phyloP scores from a whole-genome alignment of 257 asterid genomes.

The Nicotiana otophora region DNA sequence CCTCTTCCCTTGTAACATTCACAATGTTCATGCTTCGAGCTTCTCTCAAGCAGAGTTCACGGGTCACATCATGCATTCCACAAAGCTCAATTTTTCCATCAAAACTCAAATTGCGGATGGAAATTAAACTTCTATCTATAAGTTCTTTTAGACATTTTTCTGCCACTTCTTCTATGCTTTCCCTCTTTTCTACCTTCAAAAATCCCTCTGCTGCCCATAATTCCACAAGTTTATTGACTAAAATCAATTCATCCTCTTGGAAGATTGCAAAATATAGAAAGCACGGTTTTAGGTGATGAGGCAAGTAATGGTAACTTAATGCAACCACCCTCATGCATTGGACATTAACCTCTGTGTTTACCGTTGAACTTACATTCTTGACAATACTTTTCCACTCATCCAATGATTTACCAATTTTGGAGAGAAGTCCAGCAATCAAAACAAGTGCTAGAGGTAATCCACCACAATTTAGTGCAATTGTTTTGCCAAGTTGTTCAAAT shows the following conservation, averaged over 20 bases:
- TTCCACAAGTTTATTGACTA: constrained; percentile 3
- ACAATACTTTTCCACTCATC: constrained; percentile 1
- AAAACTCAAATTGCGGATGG: not conserved
- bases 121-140: not conserved
- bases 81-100: constrained; percentile 3
- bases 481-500: not conserved
- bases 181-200: not conserved
- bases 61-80: constrained; percentile 9
- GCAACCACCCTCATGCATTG: not conserved
- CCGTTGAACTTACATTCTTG: not conserved
- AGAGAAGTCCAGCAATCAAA: not conserved
- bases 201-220: constrained; percentile 21
- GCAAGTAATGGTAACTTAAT: constrained; percentile 13
- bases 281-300: constrained; percentile 11
- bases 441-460: constrained; percentile 8
- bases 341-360: not conserved
- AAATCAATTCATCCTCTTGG: not conserved
- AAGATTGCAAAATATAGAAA: constrained; percentile 5
- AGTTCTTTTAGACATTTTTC: not conserved
- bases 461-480: constrained; percentile 7
- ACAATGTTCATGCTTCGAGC: not conserved
- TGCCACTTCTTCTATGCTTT: not conserved
- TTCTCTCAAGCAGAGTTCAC: constrained; percentile 11
- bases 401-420: not conserved
- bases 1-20: not conserved